phyloP scores from a whole-genome alignment of 1,139 yeast species.

The Saccharomycopsis hybrid region DNA sequence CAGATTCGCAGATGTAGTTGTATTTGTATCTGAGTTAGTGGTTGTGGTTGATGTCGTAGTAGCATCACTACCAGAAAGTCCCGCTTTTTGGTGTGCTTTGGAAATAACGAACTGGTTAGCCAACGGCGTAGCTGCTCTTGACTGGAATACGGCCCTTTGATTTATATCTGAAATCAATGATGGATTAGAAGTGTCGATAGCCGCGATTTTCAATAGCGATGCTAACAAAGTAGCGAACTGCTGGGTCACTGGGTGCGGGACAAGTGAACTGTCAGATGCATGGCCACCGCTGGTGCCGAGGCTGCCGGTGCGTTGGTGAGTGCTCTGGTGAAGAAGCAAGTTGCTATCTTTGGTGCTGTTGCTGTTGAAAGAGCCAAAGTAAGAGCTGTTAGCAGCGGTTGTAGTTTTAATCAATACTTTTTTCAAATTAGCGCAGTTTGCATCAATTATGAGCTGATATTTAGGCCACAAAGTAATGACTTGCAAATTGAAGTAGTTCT shows the following conservation, averaged over 20 bases:
- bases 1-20: too few species aligned
- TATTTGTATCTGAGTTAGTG: not conserved
- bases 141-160: not conserved
- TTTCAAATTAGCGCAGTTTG: slow-evolving; percentile 65
- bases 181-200: slow-evolving; percentile 16
- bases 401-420: slow-evolving; percentile 30
- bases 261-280: slow-evolving; percentile 24
- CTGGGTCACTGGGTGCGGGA: slow-evolving; percentile 68
- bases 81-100: slow-evolving; percentile 7
- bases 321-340: too few species aligned
- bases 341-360: too few species aligned
- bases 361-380: slow-evolving; percentile 1
- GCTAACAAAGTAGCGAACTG: slow-evolving; percentile 72
- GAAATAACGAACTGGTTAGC: slow-evolving; percentile 6
- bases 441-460: slow-evolving; percentile 69
- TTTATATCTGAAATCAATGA: slow-evolving; percentile 6
- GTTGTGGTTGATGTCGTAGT: not conserved
- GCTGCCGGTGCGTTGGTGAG: too few species aligned
- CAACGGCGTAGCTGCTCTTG: slow-evolving; percentile 12
- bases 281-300: not conserved
- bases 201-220: slow-evolving; percentile 54
- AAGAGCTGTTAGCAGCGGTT: slow-evolving; percentile 1
- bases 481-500: slow-evolving; percentile 64
- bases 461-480: slow-evolving; percentile 76
- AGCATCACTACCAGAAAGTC: not conserved